Evolutionary conservation across 2,329 filamentous ascomycete species (phyloP).

Genomic region (Didymella arachidicola): DNA sequence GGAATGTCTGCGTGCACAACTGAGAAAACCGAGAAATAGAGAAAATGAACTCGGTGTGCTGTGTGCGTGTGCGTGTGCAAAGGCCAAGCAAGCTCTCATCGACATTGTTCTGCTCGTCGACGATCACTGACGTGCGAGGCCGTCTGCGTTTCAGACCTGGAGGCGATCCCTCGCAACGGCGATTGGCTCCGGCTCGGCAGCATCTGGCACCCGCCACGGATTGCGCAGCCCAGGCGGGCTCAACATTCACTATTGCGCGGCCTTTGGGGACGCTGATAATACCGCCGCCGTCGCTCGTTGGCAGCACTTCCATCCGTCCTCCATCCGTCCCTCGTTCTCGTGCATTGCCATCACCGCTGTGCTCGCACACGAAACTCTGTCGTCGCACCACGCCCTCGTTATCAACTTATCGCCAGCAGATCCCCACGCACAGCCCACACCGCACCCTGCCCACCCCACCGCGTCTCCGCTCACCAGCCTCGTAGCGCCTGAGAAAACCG

Average conservation of each 20-base stretch:
- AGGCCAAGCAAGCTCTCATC: not conserved
- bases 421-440: constrained; percentile 30
- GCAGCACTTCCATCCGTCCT: not conserved
- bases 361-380: constrained; percentile 5
- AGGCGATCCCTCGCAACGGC: constrained; percentile 1
- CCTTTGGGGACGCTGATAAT: constrained; percentile 8
- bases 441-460: constrained; percentile 8
- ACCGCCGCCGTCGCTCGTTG: not conserved
- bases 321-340: not conserved
- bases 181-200: constrained; percentile 11
- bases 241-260: constrained; percentile 20
- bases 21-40: not conserved
- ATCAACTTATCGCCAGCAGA: constrained; percentile 23
- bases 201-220: constrained; percentile 6
- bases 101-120: not conserved
- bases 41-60: not conserved
- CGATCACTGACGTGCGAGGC: not conserved
- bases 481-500: constrained; percentile 33
- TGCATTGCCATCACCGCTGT: not conserved
- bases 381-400: constrained; percentile 28
- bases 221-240: constrained; percentile 18
- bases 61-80: not conserved
- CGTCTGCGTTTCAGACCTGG: constrained; percentile 17
- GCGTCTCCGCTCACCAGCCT: constrained; percentile 31
- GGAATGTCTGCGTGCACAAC: constrained; percentile 8